Percentiles rank a stretch among this genome's conserved stretches.
Conservation (phyloP, 2,329 filamentous ascomycete genomes). For the Paecilomyces dactylethromorphus region DNA sequence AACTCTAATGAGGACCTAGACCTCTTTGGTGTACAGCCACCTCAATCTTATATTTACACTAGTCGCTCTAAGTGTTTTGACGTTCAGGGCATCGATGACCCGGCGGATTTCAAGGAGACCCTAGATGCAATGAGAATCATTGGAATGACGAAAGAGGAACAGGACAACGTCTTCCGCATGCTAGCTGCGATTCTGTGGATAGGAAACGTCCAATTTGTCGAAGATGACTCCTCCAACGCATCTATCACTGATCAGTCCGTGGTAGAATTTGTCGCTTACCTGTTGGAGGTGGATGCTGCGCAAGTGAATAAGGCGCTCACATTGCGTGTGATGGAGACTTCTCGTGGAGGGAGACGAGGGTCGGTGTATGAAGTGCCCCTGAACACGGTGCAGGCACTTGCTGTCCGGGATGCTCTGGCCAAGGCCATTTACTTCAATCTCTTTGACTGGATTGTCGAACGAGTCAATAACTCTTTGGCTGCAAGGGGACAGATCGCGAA, state of each 20-base stretch:
- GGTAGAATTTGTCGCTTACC: constrained; percentile 88
- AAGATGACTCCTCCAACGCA: constrained; percentile 86
- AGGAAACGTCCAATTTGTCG: constrained; percentile 84
- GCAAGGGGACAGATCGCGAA: constrained; percentile 70
- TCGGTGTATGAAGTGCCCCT: constrained; percentile 69
- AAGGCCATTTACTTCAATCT: constrained; percentile 97
- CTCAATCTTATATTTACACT: constrained; percentile 88
- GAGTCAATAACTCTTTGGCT: constrained; percentile 82
- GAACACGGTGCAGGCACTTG: constrained; percentile 76
- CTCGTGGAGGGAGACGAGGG: constrained; percentile 58
- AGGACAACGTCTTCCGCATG: constrained; percentile 96
- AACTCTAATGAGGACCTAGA: constrained; percentile 39
- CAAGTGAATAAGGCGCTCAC: constrained; percentile 83
- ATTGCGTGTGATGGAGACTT: constrained; percentile 73
- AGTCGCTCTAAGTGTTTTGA: constrained; percentile 92
- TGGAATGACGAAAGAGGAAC: constrained; percentile 77
- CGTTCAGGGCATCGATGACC: constrained; percentile 88
- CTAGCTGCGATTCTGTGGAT: constrained; percentile 87
- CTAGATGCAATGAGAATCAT: constrained; percentile 93
- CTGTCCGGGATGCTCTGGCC: constrained; percentile 83
- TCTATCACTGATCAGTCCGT: constrained; percentile 82
- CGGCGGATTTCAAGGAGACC: constrained; percentile 82
- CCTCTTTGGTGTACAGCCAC: constrained; percentile 83
- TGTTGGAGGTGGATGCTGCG: constrained; percentile 77
- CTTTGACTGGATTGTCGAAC: constrained; percentile 96